Base-by-base conservation (phyloP, 1,284 basidiomycete genomes). In the Peniophora sp. region DNA sequence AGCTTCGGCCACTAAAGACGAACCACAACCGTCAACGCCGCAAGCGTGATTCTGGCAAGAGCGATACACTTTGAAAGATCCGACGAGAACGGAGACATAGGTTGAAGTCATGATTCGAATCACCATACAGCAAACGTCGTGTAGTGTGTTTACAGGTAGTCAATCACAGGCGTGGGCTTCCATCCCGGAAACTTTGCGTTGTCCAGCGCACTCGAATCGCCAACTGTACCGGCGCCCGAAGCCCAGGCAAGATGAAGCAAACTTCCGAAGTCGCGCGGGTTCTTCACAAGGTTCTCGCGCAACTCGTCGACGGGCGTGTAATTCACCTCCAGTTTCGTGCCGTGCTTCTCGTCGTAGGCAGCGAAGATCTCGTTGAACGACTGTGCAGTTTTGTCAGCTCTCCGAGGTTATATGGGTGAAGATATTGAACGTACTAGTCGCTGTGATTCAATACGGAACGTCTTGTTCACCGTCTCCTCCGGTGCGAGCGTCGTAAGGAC, bases 371-470 rank as follows among this genome's bases (percentile, higher is more conserved):
- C 48, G 47, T 59, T 59, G 48, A 57, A 55, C 3, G 58, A 44
- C 58, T 59, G 25, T 1, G 27, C 6, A 6, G 27, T 5, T 6
- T 32, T 12, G 12, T 32, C 12, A 32, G 12, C 27, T 20, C 10
- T 8, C 47, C 9, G 19, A 14, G 17, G 34, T 39, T 5, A 14
- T 2, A 22, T 11, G 8, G 38, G 19, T 20, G 20, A 20, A 35
- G 24, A n/a, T 8, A 8, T 27, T 3, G 48, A 12, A 38, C 20
- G 39, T 41, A 59, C 58, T 17, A 34, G 58, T 12, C 66, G 68
- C 47, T 70, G 64, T 6, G 71, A 70, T 55, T 74, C 61, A 20
- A 74, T 61, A 32, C 65, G 64, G 57, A 74, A 63, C 2, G 57
- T 60, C 3, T 53, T 55, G 51, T 64, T 52, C 6, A 65, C 58